A percentile compares a stretch with the other conserved stretches of the same genome.
Evolutionary conservation across 345 rosid genomes (phyloP).

Genomic region (Clausena lansium): DNA sequence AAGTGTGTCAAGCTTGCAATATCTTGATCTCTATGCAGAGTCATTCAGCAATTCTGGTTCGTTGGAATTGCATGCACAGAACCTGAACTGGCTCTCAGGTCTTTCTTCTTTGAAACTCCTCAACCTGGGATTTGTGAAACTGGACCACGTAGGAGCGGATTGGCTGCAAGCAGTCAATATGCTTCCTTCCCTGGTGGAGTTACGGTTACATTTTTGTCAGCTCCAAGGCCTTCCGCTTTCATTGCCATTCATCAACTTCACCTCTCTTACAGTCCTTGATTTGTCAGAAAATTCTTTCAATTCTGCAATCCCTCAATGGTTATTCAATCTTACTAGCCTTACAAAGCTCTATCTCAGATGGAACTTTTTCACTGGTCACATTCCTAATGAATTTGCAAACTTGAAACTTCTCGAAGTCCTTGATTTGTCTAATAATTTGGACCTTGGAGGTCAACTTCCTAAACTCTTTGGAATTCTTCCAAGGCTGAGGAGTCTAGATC

Average conservation of each 20-base stretch:
- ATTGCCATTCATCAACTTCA: constrained; percentile 34
- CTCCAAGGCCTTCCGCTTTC: constrained; percentile 38
- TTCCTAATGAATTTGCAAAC: constrained; percentile 39
- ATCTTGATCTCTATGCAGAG: constrained; percentile 26
- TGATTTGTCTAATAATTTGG: constrained; percentile 41
- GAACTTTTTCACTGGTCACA: constrained; percentile 35
- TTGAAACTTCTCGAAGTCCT: constrained; percentile 29
- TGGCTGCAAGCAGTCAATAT: constrained; percentile 42
- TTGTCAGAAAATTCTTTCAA: constrained; percentile 48
- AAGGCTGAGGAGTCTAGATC: constrained; percentile 38
- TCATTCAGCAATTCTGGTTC: constrained; percentile 20
- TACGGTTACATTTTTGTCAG: constrained; percentile 31
- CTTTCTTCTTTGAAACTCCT: constrained; percentile 40
- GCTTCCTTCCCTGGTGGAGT: constrained; percentile 39
- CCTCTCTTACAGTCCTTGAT: constrained; percentile 54
- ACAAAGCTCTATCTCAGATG: constrained; percentile 36
- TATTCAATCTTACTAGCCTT: constrained; percentile 52
- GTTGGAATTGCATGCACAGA: constrained; percentile 11
- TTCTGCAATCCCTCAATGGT: constrained; percentile 41
- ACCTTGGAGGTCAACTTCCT: constrained; percentile 40
- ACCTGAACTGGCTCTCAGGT: constrained; percentile 41
- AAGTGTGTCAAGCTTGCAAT: constrained; percentile 16
- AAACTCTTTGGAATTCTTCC: constrained; percentile 33
- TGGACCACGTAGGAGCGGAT: constrained; percentile 23
- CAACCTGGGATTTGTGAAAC: constrained; percentile 40